Evolutionary conservation across 1,284 basidiomycete genomes (phyloP).

Genomic region (Leccinum insolens): DNA sequence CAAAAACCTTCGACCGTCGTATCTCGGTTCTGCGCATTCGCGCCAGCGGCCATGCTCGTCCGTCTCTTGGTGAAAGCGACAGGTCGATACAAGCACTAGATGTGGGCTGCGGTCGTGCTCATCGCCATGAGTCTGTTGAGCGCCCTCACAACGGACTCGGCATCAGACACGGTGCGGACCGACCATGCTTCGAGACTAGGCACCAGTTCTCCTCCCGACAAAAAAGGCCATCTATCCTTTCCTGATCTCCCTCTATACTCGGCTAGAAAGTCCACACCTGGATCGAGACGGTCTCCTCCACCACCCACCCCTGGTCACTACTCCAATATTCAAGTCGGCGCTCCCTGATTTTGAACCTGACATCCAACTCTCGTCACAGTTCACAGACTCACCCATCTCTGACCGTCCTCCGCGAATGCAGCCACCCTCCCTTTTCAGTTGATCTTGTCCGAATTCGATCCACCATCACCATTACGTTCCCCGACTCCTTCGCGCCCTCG

Average conservation of each 20-base stretch:
- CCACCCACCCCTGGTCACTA: conserved; percentile 17
- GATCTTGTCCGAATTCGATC: conserved; percentile 23
- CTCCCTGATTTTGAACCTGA: conserved; percentile 6
- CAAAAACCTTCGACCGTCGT: too few relatives aligned
- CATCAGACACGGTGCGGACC: not conserved
- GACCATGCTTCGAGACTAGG: conserved; percentile 29
- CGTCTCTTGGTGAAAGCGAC: too few relatives aligned
- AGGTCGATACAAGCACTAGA: too few relatives aligned
- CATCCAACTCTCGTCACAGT: conserved; percentile 19
- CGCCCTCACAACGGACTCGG: too few relatives aligned
- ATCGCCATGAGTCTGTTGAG: too few relatives aligned
- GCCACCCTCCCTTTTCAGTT: conserved; percentile 14
- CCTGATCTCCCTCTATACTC: conserved; percentile 17
- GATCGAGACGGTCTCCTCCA: conserved; percentile 16
- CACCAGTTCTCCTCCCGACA: conserved; percentile 9
- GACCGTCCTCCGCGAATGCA: conserved; percentile 25
- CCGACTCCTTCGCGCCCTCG: conserved; percentile 62
- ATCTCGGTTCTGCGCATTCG: too few relatives aligned
- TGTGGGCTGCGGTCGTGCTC: too few relatives aligned
- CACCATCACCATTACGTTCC: conserved; percentile 38
- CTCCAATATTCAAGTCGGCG: conserved; percentile 10
- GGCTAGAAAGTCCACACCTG: conserved; percentile 11
- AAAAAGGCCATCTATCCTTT: conserved; percentile 8
- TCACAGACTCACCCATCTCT: conserved; percentile 26
- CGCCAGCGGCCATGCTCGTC: too few relatives aligned